Evolutionary conservation across 2,329 filamentous ascomycete genomes (phyloP).

Genomic region (Diplodia corticola): DNA sequence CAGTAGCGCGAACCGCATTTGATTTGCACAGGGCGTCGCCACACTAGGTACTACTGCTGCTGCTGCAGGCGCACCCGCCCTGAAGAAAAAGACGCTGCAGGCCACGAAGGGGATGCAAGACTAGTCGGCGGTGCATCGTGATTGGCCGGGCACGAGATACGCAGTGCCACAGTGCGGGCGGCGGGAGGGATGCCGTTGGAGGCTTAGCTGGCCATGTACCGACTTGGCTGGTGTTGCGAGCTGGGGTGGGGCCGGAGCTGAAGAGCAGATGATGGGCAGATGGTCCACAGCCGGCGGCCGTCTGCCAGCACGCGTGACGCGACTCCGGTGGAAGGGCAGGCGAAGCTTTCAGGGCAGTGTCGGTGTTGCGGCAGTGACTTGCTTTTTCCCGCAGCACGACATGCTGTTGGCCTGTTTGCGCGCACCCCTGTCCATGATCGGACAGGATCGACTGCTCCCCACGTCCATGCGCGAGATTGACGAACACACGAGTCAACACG

Average conservation of each 20-base stretch:
- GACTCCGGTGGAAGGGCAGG: too few relatives aligned
- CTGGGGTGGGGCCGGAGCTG: too few relatives aligned
- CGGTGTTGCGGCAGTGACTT: too few relatives aligned
- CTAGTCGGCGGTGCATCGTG: too few relatives aligned
- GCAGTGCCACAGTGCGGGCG: too few relatives aligned
- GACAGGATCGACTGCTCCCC: constrained; percentile 6
- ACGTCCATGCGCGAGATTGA: not conserved
- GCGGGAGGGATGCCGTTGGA: not conserved
- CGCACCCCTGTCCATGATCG: constrained; percentile 13
- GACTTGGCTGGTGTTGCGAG: too few relatives aligned
- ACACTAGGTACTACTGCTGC: too few relatives aligned
- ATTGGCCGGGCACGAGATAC: not conserved
- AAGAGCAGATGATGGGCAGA: too few relatives aligned
- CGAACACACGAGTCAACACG: not conserved
- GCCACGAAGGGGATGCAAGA: not conserved
- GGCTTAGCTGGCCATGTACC: not conserved
- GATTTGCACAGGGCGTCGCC: not conserved
- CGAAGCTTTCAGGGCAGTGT: too few relatives aligned
- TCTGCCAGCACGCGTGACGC: too few relatives aligned
- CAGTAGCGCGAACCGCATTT: too few relatives aligned
- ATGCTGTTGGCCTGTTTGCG: not conserved
- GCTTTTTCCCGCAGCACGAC: not conserved
- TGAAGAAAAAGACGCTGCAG: not conserved
- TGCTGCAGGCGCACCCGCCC: not conserved
- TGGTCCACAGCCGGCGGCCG: too few relatives aligned